Conservation (phyloP, 768 basidiomycete genomes). For the Trametes gibbosa region DNA sequence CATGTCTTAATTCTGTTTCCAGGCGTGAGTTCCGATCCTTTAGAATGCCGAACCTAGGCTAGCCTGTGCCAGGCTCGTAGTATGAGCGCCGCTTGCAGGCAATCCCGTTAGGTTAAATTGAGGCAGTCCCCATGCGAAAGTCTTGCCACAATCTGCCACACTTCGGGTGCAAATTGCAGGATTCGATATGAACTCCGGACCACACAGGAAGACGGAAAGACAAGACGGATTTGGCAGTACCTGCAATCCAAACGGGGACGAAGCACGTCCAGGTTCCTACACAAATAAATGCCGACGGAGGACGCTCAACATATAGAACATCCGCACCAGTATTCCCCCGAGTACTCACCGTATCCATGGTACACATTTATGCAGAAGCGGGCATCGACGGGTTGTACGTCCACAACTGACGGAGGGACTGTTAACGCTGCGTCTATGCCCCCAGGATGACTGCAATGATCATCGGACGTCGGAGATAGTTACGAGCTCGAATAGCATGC, state of each 20-base stretch:
- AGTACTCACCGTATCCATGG: not conserved
- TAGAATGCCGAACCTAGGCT: not conserved
- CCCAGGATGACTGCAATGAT: not conserved
- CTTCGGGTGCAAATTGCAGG: not conserved
- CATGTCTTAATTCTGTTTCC: not conserved
- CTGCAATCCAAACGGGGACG: not conserved
- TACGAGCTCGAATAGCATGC: too few relatives aligned
- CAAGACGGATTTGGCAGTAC: not conserved
- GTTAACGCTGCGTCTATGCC: too few relatives aligned
- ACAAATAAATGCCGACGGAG: not conserved
- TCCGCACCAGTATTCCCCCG: not conserved
- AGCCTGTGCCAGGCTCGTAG: not conserved
- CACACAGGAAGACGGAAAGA: not conserved
- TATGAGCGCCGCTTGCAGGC: not conserved
- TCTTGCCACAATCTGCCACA: not conserved
- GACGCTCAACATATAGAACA: not conserved
- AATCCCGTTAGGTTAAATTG: not conserved
- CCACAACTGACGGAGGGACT: too few relatives aligned
- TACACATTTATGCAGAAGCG: too few relatives aligned
- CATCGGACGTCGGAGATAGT: too few relatives aligned
- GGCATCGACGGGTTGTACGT: too few relatives aligned
- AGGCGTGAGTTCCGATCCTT: slow-evolving; percentile 2
- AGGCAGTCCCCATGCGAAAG: not conserved
- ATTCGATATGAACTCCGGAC: not conserved
- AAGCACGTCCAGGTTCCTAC: not conserved